These are phyloP conservation scores for Physcomitrium patens DNA, from an alignment of 225 moss, liverwort and hornwort species.

Conservation along the genomic window DNA sequence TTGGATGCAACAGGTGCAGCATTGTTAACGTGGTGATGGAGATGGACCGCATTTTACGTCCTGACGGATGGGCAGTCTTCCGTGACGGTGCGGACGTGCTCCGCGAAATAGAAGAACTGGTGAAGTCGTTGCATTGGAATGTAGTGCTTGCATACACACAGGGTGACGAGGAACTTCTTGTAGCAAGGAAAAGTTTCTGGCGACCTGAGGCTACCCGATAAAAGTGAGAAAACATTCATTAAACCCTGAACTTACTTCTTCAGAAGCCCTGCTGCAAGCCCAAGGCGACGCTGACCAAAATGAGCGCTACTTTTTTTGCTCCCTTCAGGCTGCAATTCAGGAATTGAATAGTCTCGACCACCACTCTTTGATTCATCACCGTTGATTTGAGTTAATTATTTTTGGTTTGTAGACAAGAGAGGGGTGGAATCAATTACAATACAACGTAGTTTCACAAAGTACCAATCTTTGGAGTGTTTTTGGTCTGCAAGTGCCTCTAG, in stretches of 20 bases:
- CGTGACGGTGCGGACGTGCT: conserved; percentile 54
- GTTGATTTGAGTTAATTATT: too few relatives aligned
- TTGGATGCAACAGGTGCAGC: conserved; percentile 55
- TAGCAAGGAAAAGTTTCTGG: conserved; percentile 64
- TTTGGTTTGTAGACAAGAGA: too few relatives aligned
- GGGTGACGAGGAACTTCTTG: conserved; percentile 60
- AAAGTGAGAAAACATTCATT: background rate
- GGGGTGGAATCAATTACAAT: too few relatives aligned
- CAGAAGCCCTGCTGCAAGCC: background rate
- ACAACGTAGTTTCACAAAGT: too few relatives aligned
- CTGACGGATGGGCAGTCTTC: conserved; percentile 73
- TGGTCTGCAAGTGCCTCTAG: too few relatives aligned
- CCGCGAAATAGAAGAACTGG: conserved; percentile 47
- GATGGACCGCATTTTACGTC: conserved; percentile 77
- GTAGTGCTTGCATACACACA: conserved; percentile 43
- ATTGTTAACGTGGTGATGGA: conserved; percentile 62
- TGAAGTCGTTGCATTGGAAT: conserved; percentile 66
- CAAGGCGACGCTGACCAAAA: background rate
- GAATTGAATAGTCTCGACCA: too few relatives aligned
- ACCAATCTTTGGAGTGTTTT: too few relatives aligned
- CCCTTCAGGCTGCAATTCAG: background rate
- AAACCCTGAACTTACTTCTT: background rate
- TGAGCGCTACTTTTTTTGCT: background rate
- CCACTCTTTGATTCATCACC: background rate
- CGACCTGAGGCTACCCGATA: conserved; percentile 47